Percentiles rank a stretch among this genome's conserved stretches.
phyloP scores from a whole-genome alignment of 148 eudicot genomes.

The Gaultheria prostrata region DNA sequence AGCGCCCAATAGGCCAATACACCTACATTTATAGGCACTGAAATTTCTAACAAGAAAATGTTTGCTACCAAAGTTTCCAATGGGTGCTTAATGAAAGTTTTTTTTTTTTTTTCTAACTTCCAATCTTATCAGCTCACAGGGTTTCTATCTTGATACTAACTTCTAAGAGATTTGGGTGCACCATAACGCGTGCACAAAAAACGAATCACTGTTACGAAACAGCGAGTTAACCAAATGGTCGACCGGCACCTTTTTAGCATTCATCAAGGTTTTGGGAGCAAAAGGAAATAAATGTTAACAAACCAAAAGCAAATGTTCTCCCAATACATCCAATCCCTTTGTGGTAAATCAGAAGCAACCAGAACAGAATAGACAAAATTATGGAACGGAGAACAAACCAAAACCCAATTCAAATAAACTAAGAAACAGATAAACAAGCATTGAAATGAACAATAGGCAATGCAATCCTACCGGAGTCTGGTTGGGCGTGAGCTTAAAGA shows the following conservation, averaged over 20 bases:
- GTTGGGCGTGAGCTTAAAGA: conserved; percentile 70
- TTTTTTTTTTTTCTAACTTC: neutral
- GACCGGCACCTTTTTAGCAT: neutral
- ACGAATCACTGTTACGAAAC: neutral
- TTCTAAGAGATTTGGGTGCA: neutral
- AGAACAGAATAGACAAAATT: neutral
- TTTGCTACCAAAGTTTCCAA: neutral
- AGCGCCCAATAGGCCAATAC: too few species aligned
- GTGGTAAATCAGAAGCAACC: neutral
- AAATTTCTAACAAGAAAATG: neutral
- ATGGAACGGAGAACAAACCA: neutral
- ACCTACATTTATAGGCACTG: neutral
- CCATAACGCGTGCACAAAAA: neutral
- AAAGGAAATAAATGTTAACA: neutral
- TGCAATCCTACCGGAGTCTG: conserved; percentile 71
- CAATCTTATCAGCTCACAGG: neutral
- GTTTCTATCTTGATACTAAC: too few species aligned
- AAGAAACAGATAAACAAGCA: neutral
- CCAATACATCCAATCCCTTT: neutral
- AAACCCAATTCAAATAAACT: neutral
- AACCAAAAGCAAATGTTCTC: neutral
- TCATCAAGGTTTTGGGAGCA: neutral
- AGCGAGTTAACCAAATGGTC: neutral
- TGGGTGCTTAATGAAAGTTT: neutral
- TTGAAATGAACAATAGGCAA: neutral